These are phyloP conservation scores for Silene noctiflora DNA, from an alignment of 179 eudicot genomes.

Conservation along the genomic window DNA sequence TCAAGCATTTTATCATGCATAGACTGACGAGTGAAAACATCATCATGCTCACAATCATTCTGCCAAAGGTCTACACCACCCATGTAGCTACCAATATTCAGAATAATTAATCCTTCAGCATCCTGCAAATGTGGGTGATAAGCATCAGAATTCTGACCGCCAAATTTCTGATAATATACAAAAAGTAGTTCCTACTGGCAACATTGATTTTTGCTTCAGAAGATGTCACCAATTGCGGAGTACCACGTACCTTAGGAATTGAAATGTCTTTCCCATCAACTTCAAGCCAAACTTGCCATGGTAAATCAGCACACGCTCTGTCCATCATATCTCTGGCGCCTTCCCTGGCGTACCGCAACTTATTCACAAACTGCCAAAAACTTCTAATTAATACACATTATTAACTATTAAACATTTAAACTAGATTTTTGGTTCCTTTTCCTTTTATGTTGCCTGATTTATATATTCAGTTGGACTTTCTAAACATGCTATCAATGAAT, in stretches of 20 bases:
- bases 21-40: conserved; percentile 59
- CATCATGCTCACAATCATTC: conserved; percentile 74
- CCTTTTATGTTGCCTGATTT: background rate
- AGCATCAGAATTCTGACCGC: conserved; percentile 13
- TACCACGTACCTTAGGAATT: conserved; percentile 56
- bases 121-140: conserved; percentile 37
- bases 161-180: background rate
- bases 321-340: conserved; percentile 89
- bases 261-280: conserved; percentile 72
- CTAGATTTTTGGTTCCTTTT: background rate
- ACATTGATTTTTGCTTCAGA: background rate
- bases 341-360: conserved; percentile 78
- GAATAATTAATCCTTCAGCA: conserved; percentile 80
- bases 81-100: conserved; percentile 82
- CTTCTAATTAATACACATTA: conserved; percentile 10
- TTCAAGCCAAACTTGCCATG: conserved; percentile 89
- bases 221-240: background rate
- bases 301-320: conserved; percentile 85
- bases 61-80: conserved; percentile 96
- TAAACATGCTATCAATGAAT: background rate
- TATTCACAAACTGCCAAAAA: conserved; percentile 67
- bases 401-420: background rate
- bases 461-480: background rate
- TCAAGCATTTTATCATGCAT: conserved; percentile 80
- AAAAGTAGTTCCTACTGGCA: conserved; percentile 3